Evolutionary conservation across 2,329 filamentous ascomycete genomes (phyloP).

Genomic region (Botrytis elliptica): DNA sequence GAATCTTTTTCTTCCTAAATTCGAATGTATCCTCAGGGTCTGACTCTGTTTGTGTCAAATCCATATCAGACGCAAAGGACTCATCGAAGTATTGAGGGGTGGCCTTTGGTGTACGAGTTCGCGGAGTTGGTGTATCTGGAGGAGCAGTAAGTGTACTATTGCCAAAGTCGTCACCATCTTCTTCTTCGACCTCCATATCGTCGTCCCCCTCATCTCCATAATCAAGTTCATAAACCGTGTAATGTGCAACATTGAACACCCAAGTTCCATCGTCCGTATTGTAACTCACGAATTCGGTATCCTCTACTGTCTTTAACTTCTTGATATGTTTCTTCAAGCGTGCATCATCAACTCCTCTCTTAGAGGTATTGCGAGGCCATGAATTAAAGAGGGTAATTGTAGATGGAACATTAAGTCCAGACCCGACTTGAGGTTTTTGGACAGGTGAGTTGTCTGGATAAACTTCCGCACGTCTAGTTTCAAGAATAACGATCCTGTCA

Average conservation of each 20-base stretch:
- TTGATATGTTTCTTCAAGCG: conserved; percentile 79
- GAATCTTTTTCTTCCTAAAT: conserved; percentile 42
- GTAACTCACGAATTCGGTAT: conserved; percentile 82
- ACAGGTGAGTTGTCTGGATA: conserved; percentile 61
- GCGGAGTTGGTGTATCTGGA: conserved; percentile 45
- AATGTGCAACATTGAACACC: conserved; percentile 93
- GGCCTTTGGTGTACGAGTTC: conserved; percentile 29
- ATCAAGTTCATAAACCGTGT: conserved; percentile 90
- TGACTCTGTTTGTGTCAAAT: conserved; percentile 39
- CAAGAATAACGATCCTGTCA: conserved; percentile 72
- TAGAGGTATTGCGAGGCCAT: conserved; percentile 74
- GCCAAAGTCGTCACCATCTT: conserved; percentile 45
- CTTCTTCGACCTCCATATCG: conserved; percentile 60
- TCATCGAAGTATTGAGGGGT: conserved; percentile 29
- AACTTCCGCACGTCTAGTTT: conserved; percentile 79
- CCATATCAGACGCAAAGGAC: conserved; percentile 42
- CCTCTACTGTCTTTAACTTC: conserved; percentile 72
- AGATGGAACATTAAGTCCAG: conserved; percentile 88
- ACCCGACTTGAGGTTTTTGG: conserved; percentile 80
- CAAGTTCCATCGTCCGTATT: conserved; percentile 78
- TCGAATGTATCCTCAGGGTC: conserved; percentile 41
- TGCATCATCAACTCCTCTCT: conserved; percentile 60
- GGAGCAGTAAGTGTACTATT: conserved; percentile 51
- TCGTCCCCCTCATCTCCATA: conserved; percentile 68
- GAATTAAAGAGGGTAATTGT: conserved; percentile 87